phyloP scores from a whole-genome alignment of 1,139 yeast genomes.

The Magnusiomyces paraingens region DNA sequence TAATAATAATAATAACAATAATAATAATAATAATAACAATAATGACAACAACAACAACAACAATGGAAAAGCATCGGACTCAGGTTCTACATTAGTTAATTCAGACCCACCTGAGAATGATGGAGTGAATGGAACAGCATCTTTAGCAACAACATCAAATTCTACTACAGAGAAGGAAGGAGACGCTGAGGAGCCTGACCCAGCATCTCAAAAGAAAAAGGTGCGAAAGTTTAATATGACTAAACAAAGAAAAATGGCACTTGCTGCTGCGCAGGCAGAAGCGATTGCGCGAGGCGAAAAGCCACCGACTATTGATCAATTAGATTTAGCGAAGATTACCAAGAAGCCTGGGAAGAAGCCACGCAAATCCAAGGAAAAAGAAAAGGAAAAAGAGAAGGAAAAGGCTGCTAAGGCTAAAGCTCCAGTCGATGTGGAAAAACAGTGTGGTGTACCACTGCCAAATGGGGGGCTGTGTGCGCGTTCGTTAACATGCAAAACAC shows the following conservation, averaged over 20 bases:
- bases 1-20: too few relatives aligned
- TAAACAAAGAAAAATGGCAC: slow-evolving; percentile 13
- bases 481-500: slow-evolving; percentile 92
- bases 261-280: slow-evolving; percentile 15
- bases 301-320: slow-evolving; percentile 14
- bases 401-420: slow-evolving; percentile 62
- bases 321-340: slow-evolving; percentile 13
- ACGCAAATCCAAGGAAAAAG: slow-evolving; percentile 33
- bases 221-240: slow-evolving; percentile 15
- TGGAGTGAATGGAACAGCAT: background rate
- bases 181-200: slow-evolving; percentile 2
- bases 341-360: slow-evolving; percentile 17
- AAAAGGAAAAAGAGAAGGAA: slow-evolving; percentile 31
- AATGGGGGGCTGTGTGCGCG: slow-evolving; percentile 93
- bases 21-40: background rate
- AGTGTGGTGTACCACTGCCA: slow-evolving; percentile 92
- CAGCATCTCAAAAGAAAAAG: slow-evolving; percentile 5
- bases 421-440: slow-evolving; percentile 88
- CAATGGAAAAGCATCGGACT: background rate
- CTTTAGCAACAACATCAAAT: background rate
- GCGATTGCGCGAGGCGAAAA: slow-evolving; percentile 16
- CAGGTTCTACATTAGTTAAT: background rate
- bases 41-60: background rate
- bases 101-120: background rate
- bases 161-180: background rate